Percentiles rank a stretch among this genome's conserved stretches.
phyloP scores from a whole-genome alignment of 176 grass and related monocot species.

The Pontederia paniculata region DNA sequence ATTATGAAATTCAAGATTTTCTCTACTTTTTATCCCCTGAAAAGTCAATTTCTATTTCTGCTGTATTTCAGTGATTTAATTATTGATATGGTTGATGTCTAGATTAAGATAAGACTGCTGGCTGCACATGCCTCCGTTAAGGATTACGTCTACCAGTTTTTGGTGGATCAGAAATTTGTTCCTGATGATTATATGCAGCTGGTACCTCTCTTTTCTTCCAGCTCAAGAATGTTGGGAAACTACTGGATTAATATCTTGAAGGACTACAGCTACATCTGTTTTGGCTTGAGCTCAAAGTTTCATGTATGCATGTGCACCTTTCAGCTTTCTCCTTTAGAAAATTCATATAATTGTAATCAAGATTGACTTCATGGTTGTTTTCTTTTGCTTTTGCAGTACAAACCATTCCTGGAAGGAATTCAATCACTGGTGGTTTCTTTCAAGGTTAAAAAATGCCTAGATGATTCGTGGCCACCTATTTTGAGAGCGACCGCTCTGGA shows the following conservation, averaged over 20 bases:
- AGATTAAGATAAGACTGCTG: conserved; percentile 88
- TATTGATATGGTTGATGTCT: not conserved
- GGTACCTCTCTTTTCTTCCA: conserved; percentile 59
- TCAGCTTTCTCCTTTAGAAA: conserved; percentile 6
- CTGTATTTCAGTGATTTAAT: not conserved
- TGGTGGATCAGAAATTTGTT: conserved; percentile 52
- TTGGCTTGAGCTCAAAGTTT: conserved; percentile 67
- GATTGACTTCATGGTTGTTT: conserved; percentile 9
- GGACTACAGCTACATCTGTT: conserved; percentile 68
- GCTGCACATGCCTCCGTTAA: conserved; percentile 95
- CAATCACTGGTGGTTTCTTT: conserved; percentile 72
- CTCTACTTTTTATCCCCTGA: too few species aligned
- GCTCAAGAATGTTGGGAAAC: conserved; percentile 59
- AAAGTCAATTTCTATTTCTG: not conserved
- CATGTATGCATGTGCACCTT: conserved; percentile 41
- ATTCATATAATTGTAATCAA: conserved; percentile 9
- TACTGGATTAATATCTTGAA: conserved; percentile 80
- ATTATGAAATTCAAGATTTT: too few species aligned
- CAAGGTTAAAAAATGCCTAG: conserved; percentile 74
- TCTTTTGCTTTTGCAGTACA: conserved; percentile 46
- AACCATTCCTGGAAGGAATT: conserved; percentile 93
- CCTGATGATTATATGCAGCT: conserved; percentile 79
- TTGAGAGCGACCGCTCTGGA: conserved; percentile 72
- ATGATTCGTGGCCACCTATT: conserved; percentile 76
- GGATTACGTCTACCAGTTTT: conserved; percentile 73